Base-by-base conservation (phyloP, 441 rosid genomes). In the Gossypium gossypioides region DNA sequence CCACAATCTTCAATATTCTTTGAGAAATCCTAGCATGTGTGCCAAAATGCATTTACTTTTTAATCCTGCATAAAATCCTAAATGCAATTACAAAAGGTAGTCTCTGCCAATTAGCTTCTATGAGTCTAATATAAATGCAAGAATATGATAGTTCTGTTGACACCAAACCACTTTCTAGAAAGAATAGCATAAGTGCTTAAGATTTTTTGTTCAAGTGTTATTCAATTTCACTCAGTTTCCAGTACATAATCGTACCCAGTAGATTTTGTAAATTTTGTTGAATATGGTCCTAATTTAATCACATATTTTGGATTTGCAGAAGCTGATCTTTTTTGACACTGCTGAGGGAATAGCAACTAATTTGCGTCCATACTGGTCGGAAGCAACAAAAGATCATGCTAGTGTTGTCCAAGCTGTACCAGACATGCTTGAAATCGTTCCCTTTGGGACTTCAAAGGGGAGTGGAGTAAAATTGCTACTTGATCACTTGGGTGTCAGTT, bases 401-500 rank as follows among this genome's bases (percentile, higher is more conserved):
- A 84, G 22, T 72, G 88, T 92, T 25, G 84, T 91, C 61, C 99
- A 88, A 88, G 88, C 97, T 76, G 80, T 87, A 59, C 90, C 91
- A 7, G 93, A 91, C 81, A 92, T 89, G 94, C 91, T 95, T 64
- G 99, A 94, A 77, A 88, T 94, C 15, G 87, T 92, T 4, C 97
- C 97, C 16, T 81, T 76, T 0, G 88, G 89, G 78, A 92, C 97
- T 68, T 91, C 97, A 19, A 92, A 95, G 78, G 99, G 98, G 9
- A 84, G 77, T 25, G 91, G 97, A 76, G 89, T 95, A 25, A 83
- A 73, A 76, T 63, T 86, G 83, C 82, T 92, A 61, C 97, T 88
- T 71, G 81, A 86, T 78, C 96, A 95, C 84, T 83, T 92, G 77
- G 94, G 95, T 29, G 83, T 83, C 72, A 70, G 81, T 44, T 69